phyloP scores from a whole-genome alignment of 2,329 filamentous ascomycete genomes.

The Botrytis deweyae region DNA sequence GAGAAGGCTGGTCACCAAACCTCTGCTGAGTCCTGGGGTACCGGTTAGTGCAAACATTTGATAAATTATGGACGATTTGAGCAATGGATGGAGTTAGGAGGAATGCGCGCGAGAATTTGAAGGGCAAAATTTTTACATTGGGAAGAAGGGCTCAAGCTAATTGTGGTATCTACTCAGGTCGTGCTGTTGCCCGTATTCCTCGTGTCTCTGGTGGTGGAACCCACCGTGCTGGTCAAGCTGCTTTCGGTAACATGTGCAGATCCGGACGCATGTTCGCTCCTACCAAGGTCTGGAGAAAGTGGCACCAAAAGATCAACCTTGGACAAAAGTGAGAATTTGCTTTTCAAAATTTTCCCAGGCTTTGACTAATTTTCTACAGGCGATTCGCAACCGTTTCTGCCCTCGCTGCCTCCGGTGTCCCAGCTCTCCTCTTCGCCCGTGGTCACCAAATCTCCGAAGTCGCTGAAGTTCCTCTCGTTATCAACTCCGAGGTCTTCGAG shows the following conservation, averaged over 20 bases:
- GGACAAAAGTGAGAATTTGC: slow-evolving; percentile 74
- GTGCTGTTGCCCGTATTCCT: slow-evolving; percentile 99
- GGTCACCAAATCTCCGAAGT: slow-evolving; percentile 92
- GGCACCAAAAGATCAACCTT: slow-evolving; percentile 99
- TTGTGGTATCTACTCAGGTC: slow-evolving; percentile 57
- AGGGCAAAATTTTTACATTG: neutral
- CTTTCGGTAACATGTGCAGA: slow-evolving; percentile 99
- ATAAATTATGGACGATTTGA: slow-evolving; percentile 23
- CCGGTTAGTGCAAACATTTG: slow-evolving; percentile 65
- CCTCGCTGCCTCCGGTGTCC: slow-evolving; percentile 91
- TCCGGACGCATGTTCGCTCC: slow-evolving; percentile 99
- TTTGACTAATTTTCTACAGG: slow-evolving; percentile 48
- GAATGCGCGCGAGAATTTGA: neutral
- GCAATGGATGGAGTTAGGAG: slow-evolving; percentile 1
- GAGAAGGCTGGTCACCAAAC: slow-evolving; percentile 99
- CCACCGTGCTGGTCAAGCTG: slow-evolving; percentile 99
- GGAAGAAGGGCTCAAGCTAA: slow-evolving; percentile 27
- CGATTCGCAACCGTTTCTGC: slow-evolving; percentile 98
- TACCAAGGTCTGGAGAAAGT: slow-evolving; percentile 99
- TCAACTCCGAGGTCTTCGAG: slow-evolving; percentile 88
- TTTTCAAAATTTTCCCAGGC: slow-evolving; percentile 25
- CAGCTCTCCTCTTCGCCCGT: slow-evolving; percentile 92
- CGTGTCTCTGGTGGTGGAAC: slow-evolving; percentile 99
- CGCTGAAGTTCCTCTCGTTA: slow-evolving; percentile 93
- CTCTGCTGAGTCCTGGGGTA: slow-evolving; percentile 99